These are phyloP conservation scores for Quercus agrifolia DNA, from an alignment of 306 rosid species.

Conservation along the genomic window DNA sequence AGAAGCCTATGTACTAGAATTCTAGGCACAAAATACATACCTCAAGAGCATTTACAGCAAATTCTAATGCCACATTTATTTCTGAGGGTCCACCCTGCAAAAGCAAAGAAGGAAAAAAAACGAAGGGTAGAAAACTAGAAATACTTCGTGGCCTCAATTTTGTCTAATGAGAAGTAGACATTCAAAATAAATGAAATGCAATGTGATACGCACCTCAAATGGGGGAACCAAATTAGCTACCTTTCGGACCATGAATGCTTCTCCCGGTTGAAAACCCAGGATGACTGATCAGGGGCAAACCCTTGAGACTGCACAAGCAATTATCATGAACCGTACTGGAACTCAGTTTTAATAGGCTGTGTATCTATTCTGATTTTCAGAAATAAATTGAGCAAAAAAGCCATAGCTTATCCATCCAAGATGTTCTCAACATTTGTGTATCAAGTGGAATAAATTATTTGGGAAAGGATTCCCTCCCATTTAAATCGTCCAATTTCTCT, in stretches of 20 bases:
- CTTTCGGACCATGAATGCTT: constrained; percentile 78
- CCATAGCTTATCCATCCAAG: constrained; percentile 10
- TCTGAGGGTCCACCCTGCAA: constrained; percentile 85
- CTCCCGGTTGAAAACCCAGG: constrained; percentile 94
- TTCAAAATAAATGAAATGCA: constrained; percentile 16
- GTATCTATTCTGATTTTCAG: not conserved
- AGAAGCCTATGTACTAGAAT: not conserved
- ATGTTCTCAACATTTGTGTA: not conserved
- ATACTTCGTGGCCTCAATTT: not conserved
- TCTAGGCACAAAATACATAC: constrained; percentile 39
- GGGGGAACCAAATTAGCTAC: constrained; percentile 89
- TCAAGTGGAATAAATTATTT: not conserved
- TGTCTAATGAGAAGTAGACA: not conserved
- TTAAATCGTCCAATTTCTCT: too few relatives aligned
- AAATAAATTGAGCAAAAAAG: constrained; percentile 11
- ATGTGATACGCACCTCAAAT: constrained; percentile 56
- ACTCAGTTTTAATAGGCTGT: constrained; percentile 30
- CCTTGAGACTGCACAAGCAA: constrained; percentile 97
- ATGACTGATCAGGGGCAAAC: constrained; percentile 75
- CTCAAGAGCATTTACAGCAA: constrained; percentile 70
- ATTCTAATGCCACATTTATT: constrained; percentile 90
- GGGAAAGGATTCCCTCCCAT: too few relatives aligned
- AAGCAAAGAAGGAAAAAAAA: constrained; percentile 6
- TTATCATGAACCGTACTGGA: constrained; percentile 82
- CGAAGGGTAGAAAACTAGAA: not conserved